Evolutionary conservation across 2,329 filamentous ascomycete species (phyloP).

Genomic region (Penicillium glabrum): DNA sequence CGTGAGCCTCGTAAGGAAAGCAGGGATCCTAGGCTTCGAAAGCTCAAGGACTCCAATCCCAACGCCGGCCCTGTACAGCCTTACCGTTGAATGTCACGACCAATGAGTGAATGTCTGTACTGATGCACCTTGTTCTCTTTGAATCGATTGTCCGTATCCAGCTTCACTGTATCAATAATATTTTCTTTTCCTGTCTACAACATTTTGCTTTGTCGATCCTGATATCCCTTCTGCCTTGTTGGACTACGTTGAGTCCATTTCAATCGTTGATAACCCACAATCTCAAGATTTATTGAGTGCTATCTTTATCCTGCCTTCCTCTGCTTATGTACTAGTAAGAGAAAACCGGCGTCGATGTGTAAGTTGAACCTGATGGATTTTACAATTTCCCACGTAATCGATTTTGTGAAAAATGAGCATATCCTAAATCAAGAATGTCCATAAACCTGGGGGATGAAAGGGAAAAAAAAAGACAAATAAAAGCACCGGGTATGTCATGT

Average conservation of each 20-base stretch:
- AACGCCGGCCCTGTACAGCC: background rate
- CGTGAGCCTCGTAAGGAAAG: background rate
- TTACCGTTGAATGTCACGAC: background rate
- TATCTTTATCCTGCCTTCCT: background rate
- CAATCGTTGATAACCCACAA: background rate
- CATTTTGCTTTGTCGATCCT: background rate
- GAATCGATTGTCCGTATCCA: background rate
- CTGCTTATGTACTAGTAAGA: too few species aligned
- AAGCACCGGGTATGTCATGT: constrained; percentile 3
- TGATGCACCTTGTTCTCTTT: too few species aligned
- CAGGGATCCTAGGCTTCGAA: background rate
- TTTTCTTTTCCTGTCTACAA: background rate
- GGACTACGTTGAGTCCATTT: background rate
- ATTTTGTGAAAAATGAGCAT: background rate
- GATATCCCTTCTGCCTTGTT: background rate
- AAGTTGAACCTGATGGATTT: background rate
- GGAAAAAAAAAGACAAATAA: background rate
- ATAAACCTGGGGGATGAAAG: background rate
- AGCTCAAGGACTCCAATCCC: background rate
- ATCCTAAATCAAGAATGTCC: background rate
- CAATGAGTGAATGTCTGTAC: too few species aligned
- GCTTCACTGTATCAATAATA: background rate
- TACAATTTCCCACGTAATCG: background rate
- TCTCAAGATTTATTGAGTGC: background rate
- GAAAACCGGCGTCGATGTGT: background rate